Evolutionary conservation across 2,329 filamentous ascomycete species (phyloP).

Genomic region (Scortechinia acanthostroma): DNA sequence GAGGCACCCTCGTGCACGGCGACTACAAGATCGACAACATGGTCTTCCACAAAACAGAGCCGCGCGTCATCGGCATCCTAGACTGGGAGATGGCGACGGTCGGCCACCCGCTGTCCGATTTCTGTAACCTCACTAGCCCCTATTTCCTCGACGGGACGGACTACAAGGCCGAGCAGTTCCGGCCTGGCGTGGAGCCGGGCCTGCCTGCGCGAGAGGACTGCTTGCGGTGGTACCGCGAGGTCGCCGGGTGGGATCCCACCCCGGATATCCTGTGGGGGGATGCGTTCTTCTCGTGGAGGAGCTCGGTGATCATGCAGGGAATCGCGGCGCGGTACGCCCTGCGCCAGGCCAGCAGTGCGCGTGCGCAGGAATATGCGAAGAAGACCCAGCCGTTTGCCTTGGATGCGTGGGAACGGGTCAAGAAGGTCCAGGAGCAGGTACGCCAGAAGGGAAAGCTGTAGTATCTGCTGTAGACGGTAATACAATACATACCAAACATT

Average conservation of each 20-base stretch:
- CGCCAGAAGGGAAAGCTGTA: slow-evolving; percentile 2
- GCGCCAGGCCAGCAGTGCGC: slow-evolving; percentile 31
- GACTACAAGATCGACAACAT: slow-evolving; percentile 95
- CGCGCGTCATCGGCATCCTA: slow-evolving; percentile 82
- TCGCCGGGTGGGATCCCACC: slow-evolving; percentile 35
- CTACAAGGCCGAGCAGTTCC: slow-evolving; percentile 37
- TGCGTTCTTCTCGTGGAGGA: slow-evolving; percentile 55
- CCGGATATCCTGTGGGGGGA: slow-evolving; percentile 53
- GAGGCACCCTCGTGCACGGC: slow-evolving; percentile 77
- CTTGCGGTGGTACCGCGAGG: slow-evolving; percentile 58
- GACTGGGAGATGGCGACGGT: slow-evolving; percentile 99
- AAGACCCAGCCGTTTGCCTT: background rate
- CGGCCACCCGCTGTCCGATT: slow-evolving; percentile 87
- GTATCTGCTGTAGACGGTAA: no score
- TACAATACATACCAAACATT: no score
- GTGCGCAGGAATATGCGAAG: background rate
- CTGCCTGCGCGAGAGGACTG: slow-evolving; percentile 39
- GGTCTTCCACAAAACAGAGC: slow-evolving; percentile 82
- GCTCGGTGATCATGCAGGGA: slow-evolving; percentile 68
- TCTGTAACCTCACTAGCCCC: slow-evolving; percentile 68
- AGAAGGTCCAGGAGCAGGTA: background rate
- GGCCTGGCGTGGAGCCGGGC: slow-evolving; percentile 56
- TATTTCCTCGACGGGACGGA: slow-evolving; percentile 18
- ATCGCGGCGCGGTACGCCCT: slow-evolving; percentile 82
- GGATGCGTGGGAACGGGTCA: background rate